A percentile compares a stretch with the other conserved stretches of the same genome.
Conservation (phyloP, 139 green algal species). For the Coelastrella sp. region DNA sequence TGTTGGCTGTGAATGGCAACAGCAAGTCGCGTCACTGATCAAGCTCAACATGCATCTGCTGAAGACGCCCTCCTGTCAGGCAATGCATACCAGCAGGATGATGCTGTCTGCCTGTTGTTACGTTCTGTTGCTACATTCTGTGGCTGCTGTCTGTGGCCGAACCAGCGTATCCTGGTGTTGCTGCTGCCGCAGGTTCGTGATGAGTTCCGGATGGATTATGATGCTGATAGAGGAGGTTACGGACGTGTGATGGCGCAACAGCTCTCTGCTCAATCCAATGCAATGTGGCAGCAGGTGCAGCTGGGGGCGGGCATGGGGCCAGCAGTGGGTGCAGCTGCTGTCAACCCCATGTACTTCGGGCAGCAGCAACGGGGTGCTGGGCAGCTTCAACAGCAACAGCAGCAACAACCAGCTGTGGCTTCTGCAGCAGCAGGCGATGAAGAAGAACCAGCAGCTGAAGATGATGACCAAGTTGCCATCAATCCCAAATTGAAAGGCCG, state of each 20-base stretch:
- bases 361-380: background rate
- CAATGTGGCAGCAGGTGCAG: slow-evolving; percentile 39
- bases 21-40: background rate
- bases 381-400: background rate
- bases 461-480: background rate
- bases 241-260: slow-evolving; percentile 62
- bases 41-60: background rate
- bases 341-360: background rate
- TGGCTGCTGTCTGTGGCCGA: background rate
- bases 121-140: background rate
- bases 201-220: slow-evolving; percentile 96
- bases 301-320: background rate
- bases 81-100: background rate
- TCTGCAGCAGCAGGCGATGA: slow-evolving; percentile 3
- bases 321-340: slow-evolving; percentile 12
- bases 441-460: background rate
- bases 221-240: slow-evolving; percentile 86
- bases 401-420: background rate
- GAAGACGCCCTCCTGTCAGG: background rate
- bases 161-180: background rate
- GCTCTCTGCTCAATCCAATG: background rate
- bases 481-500: background rate
- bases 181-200: slow-evolving; percentile 85
- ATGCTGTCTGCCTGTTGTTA: background rate
- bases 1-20: background rate